Evolutionary conservation across 495 filamentous ascomycete genomes (phyloP), one percentile per base, ranked within the genome.

Genomic region (Neurospora terricola): DNA sequence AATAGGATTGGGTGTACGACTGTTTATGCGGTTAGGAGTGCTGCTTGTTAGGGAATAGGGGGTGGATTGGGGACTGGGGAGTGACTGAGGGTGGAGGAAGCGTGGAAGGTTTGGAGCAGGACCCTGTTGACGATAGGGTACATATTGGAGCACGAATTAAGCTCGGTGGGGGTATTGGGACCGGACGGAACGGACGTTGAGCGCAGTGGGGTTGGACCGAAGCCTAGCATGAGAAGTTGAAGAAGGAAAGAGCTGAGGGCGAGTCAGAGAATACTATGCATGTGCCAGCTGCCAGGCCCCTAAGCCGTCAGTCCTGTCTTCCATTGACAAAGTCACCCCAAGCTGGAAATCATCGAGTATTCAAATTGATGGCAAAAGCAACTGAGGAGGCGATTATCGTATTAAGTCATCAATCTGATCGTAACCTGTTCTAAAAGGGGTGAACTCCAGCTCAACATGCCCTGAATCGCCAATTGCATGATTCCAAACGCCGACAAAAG

Each of bases 1-100:
- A 71, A 77, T 42, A 74, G 75, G 37, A 81, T 81, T 70, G 79
- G 76, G 6, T 81, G 79, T 74, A 80, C 74, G n/a, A 81, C 78
- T 4, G 77, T 75, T 5, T 81, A 81, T 62, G 70, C 73, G 8
- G 71, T 79, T 5, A 43, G 76, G 73, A 78, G 73, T 18, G 73
- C 73, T 8, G 71, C 30, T 38, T 80, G 78, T 38, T 80, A 36
- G 38, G 21, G n/a, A n/a, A n/a, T n/a, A n/a, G n/a, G n/a, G n/a
- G n/a, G n/a, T n/a, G n/a, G 43, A 6, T 4, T n/a, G 18, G 30
- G 8, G 36, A 59, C 4, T 12, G 9, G 10, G n/a, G 18, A n/a
- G n/a, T n/a, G n/a, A n/a, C n/a, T n/a, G n/a, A n/a, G n/a, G n/a
- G n/a, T n/a, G n/a, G n/a, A n/a, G n/a, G n/a, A n/a, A n/a, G n/a